These are phyloP conservation scores for Alternaria arborescens DNA, from an alignment of 2,329 filamentous ascomycete genomes.

Conservation along the genomic window DNA sequence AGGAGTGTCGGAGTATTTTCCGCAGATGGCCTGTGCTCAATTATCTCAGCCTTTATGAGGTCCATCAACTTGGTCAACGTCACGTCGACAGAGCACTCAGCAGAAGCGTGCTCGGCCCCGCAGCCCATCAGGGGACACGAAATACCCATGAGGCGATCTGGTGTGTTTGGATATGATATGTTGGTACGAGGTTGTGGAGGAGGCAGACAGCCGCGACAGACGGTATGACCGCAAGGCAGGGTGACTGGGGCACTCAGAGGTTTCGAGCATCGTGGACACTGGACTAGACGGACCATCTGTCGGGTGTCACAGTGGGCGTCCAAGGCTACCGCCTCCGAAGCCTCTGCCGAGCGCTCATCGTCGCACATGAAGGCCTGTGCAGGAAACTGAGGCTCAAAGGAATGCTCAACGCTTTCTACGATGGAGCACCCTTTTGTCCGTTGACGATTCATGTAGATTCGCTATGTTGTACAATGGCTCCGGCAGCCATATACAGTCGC, in stretches of 20 bases:
- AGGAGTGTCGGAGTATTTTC: constrained; percentile 51
- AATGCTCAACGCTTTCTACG: constrained; percentile 43
- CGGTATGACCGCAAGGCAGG: constrained; percentile 80
- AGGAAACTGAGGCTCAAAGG: constrained; percentile 37
- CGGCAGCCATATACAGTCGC: constrained; percentile 33
- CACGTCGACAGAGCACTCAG: constrained; percentile 81
- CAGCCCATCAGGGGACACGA: constrained; percentile 76
- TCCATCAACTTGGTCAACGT: constrained; percentile 76
- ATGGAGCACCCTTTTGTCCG: constrained; percentile 44
- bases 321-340: constrained; percentile 50
- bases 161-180: constrained; percentile 78
- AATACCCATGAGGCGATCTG: constrained; percentile 74
- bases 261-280: constrained; percentile 77
- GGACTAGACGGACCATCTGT: constrained; percentile 74
- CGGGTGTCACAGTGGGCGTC: constrained; percentile 66
- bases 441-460: constrained; percentile 50
- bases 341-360: constrained; percentile 46
- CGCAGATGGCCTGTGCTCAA: constrained; percentile 45
- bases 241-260: constrained; percentile 75
- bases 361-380: constrained; percentile 55
- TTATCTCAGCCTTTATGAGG: constrained; percentile 60
- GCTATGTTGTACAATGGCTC: constrained; percentile 22
- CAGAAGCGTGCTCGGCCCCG: constrained; percentile 74
- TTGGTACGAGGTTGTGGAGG: constrained; percentile 69
- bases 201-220: constrained; percentile 81